These are phyloP conservation scores for Phytophthora ohioensis DNA, from an alignment of 352 stramenopile genomes.

Conservation along the genomic window DNA sequence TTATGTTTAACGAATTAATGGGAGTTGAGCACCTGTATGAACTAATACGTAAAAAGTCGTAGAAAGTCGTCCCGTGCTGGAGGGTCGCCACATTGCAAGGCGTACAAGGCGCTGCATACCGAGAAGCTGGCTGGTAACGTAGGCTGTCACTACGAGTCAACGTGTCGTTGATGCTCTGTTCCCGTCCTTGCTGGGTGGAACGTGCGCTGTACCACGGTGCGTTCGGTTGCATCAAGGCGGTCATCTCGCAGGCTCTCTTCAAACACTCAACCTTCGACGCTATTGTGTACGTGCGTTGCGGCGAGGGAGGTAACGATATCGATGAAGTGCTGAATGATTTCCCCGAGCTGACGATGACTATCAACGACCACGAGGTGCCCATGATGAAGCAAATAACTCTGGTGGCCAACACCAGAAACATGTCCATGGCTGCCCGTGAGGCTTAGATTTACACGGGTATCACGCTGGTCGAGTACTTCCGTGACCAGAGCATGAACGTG, in stretches of 20 bases:
- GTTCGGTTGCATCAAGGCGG: conserved; percentile 99
- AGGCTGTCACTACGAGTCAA: conserved; percentile 97
- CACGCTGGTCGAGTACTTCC: conserved; percentile 99
- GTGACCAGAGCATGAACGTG: conserved; percentile 99
- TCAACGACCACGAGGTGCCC: conserved; percentile 97
- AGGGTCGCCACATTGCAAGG: no score
- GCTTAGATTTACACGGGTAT: conserved; percentile 99
- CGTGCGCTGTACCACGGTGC: conserved; percentile 98
- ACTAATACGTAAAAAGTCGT: no score
- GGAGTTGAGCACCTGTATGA: no score
- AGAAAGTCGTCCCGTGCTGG: no score
- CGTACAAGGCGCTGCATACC: conserved; percentile 23
- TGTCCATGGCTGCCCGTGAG: conserved; percentile 99
- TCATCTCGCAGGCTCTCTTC: conserved; percentile 99
- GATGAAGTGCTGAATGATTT: conserved; percentile 99
- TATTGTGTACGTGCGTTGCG: conserved; percentile 99
- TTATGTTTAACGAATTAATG: no score
- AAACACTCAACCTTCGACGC: conserved; percentile 99
- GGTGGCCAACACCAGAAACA: conserved; percentile 99
- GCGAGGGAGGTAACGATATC: conserved; percentile 99
- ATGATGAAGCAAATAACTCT: conserved; percentile 99
- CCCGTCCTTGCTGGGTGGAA: conserved; percentile 98
- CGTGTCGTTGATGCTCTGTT: conserved; percentile 99
- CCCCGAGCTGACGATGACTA: conserved; percentile 99
- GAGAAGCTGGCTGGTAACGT: conserved; percentile 99